Conservation (phyloP, 2,329 filamentous ascomycete genomes). For the Xylariomycetidae sp. region DNA sequence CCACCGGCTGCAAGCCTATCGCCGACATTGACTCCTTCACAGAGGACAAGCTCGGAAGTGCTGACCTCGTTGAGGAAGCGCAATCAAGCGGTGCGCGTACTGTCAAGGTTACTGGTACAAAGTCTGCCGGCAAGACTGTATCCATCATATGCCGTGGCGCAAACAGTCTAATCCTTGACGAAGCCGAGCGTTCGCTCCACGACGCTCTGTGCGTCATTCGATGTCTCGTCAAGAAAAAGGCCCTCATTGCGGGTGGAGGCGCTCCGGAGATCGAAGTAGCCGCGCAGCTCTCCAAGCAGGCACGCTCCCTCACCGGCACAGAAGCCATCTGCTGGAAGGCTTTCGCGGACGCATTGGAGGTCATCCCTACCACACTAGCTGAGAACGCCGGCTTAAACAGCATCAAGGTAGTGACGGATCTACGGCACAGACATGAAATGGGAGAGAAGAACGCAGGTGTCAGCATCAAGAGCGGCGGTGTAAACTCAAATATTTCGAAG, state of each 20-base stretch:
- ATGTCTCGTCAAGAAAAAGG: constrained; percentile 98
- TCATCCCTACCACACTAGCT: constrained; percentile 91
- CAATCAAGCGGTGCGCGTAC: constrained; percentile 84
- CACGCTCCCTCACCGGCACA: constrained; percentile 80
- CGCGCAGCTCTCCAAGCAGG: constrained; percentile 74
- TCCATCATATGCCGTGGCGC: constrained; percentile 93
- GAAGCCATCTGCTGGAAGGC: constrained; percentile 99
- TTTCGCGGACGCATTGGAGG: constrained; percentile 95
- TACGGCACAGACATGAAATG: constrained; percentile 89
- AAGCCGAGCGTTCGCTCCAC: constrained; percentile 94
- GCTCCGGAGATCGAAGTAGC: constrained; percentile 96
- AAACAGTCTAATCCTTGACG: constrained; percentile 90
- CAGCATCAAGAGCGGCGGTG: constrained; percentile 95
- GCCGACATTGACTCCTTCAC: constrained; percentile 98
- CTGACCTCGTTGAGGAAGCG: constrained; percentile 90
- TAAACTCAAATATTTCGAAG: constrained; percentile 94
- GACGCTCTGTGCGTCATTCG: constrained; percentile 97
- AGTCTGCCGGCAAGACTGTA: constrained; percentile 78
- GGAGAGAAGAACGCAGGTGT: constrained; percentile 95
- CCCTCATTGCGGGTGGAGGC: constrained; percentile 94
- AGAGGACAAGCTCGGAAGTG: constrained; percentile 93
- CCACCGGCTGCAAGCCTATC: constrained; percentile 96
- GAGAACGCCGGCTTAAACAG: constrained; percentile 97
- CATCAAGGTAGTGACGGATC: constrained; percentile 96
- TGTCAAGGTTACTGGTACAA: constrained; percentile 92